Conservation (phyloP, 2,329 filamentous ascomycete species). For the Zymoseptoria passerinii region DNA sequence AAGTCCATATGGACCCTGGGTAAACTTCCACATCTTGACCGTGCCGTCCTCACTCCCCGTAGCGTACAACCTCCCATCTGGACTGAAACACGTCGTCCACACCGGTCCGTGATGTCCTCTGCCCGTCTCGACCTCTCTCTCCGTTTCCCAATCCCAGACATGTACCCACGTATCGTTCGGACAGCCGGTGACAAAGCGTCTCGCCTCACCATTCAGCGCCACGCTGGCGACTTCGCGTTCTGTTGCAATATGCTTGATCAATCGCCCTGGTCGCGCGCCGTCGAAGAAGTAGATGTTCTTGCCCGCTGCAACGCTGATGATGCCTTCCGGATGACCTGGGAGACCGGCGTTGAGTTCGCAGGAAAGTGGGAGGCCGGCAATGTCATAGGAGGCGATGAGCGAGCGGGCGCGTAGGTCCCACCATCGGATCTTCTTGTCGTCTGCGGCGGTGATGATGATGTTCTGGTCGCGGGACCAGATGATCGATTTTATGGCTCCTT, state of each 20-base stretch:
- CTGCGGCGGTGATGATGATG: slow-evolving; percentile 79
- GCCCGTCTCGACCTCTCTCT: slow-evolving; percentile 78
- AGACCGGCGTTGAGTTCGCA: slow-evolving; percentile 77
- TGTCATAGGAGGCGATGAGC: slow-evolving; percentile 64
- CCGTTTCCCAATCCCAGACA: slow-evolving; percentile 81
- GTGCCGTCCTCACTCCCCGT: slow-evolving; percentile 96
- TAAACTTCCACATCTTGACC: slow-evolving; percentile 80
- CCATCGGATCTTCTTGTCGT: slow-evolving; percentile 89
- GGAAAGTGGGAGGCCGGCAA: slow-evolving; percentile 81
- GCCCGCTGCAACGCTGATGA: slow-evolving; percentile 86
- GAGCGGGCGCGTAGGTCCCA: slow-evolving; percentile 75
- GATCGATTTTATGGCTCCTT: slow-evolving; percentile 87
- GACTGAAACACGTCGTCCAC: slow-evolving; percentile 91
- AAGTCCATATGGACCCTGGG: slow-evolving; percentile 55
- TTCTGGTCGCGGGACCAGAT: slow-evolving; percentile 79
- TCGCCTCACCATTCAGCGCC: slow-evolving; percentile 70
- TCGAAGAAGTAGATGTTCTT: slow-evolving; percentile 92
- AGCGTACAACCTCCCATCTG: slow-evolving; percentile 90
- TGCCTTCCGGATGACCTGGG: slow-evolving; percentile 52
- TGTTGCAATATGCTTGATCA: slow-evolving; percentile 72
- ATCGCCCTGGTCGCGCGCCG: slow-evolving; percentile 56
- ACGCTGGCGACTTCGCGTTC: slow-evolving; percentile 85
- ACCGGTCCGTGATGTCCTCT: slow-evolving; percentile 97
- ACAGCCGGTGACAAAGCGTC: slow-evolving; percentile 82
- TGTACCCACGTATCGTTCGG: slow-evolving; percentile 94